These are phyloP conservation scores for Darksidea phi DNA, from an alignment of 495 filamentous ascomycete genomes.

Conservation along the genomic window DNA sequence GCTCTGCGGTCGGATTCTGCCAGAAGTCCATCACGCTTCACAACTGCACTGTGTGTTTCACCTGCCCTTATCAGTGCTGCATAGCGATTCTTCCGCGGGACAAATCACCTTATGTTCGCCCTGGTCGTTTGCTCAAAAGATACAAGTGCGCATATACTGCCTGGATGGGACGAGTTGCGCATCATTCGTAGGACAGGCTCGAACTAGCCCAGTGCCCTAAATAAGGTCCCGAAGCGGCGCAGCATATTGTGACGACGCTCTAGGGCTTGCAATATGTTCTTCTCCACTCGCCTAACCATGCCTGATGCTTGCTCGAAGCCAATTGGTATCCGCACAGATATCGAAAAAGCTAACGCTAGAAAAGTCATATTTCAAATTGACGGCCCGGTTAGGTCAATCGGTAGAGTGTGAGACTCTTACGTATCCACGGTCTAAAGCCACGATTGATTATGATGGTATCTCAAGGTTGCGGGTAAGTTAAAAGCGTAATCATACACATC, in stretches of 20 bases:
- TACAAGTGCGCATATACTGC: too few relatives aligned
- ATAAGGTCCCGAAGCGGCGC: too few relatives aligned
- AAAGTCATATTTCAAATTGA: not conserved
- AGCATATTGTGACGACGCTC: too few relatives aligned
- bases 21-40: constrained; percentile 8
- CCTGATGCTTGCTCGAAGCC: not conserved
- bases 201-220: too few relatives aligned
- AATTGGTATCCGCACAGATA: not conserved
- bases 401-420: constrained; percentile 30
- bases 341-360: not conserved
- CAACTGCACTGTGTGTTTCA: not conserved
- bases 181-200: too few relatives aligned
- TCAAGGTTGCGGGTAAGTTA: constrained; percentile 30
- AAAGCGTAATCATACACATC: too few relatives aligned
- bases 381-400: constrained; percentile 17
- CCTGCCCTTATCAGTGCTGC: not conserved
- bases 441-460: constrained; percentile 16
- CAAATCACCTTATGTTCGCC: not conserved
- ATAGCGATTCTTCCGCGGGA: not conserved
- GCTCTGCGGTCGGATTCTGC: constrained; percentile 1
- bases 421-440: constrained; percentile 14
- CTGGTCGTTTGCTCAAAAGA: too few relatives aligned
- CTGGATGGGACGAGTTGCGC: too few relatives aligned
- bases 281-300: too few relatives aligned
- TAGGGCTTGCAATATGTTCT: too few relatives aligned